Base-by-base conservation (phyloP, 2,329 filamentous ascomycete species). In the Penicillium italicum region DNA sequence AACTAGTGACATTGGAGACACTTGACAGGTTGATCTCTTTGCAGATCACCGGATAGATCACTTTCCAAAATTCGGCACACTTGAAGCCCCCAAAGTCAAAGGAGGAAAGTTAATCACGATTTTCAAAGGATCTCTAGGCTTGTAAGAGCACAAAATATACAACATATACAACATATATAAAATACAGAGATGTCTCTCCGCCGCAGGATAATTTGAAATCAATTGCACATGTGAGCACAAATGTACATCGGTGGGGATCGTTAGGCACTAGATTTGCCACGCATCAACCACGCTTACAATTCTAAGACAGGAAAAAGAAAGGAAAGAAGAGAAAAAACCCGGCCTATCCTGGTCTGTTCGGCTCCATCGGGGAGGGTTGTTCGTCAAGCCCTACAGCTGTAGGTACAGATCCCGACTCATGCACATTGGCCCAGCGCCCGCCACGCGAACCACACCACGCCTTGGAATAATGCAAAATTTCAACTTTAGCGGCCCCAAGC, bases 381-480 rank as follows among this genome's bases (percentile, higher is more conserved):
- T 53, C 26, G 14, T 51, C 56, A 55, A 41, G 44, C 40, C 22
- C 30, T 30, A 18, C 30, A 14, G 41, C 44, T 49, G 40, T 51
- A 64, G 57, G 60, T 60, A 63, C 63, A 43, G 31, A 50, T 34
- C 42, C 53, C 53, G 28, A 33, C 16, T 30, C 34, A 50, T 60
- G 58, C 50, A 48, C 22, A 48, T 51, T 31, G 36, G 34, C 16
- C 7, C 20, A 40, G 33, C 8, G 33, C 9, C 43, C 30, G 22
- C 52, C 50, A 56, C 50, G 46, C 24, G 42, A 24, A 33, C 53
- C 45, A 45, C 52, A 42, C 40, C 56, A 59, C 41, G 51, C 47
- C 56, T 50, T 51, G 38, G 57, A 24, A 30, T n/a, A 2, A 46
- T 50, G 43, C 48, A 48, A 22, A 44, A 47, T 58, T 44, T 50